A percentile compares a stretch with the other conserved stretches of the same genome.
Conservation (phyloP, 2,329 filamentous ascomycete genomes). For the Scedosporium minutisporum region DNA sequence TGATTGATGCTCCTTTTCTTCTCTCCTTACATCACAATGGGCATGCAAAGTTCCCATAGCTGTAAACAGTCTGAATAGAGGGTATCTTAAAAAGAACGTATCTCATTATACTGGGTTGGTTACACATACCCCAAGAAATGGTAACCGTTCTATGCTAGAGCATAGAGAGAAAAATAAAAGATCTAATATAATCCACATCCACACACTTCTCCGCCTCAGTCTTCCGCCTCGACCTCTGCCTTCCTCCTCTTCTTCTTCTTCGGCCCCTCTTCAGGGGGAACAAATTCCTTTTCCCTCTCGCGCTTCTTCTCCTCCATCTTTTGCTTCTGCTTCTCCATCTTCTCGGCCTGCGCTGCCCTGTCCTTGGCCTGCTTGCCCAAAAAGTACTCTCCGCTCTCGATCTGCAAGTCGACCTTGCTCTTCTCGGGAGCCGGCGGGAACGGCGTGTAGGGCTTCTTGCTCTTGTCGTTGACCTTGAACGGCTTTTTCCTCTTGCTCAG, state of each 20-base stretch:
- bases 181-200: not conserved
- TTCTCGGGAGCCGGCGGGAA: slow-evolving; percentile 96
- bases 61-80: not conserved
- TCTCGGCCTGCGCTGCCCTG: slow-evolving; percentile 65
- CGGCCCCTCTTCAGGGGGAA: slow-evolving; percentile 70
- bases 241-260: slow-evolving; percentile 56
- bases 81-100: slow-evolving; percentile 5
- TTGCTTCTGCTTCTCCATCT: slow-evolving; percentile 73
- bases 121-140: not conserved
- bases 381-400: slow-evolving; percentile 97
- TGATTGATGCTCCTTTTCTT: no score
- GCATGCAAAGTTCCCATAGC: not conserved
- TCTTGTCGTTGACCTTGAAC: slow-evolving; percentile 81
- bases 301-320: slow-evolving; percentile 84
- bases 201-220: not conserved
- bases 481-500: slow-evolving; percentile 77
- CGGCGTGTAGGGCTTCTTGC: slow-evolving; percentile 89
- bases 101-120: slow-evolving; percentile 2
- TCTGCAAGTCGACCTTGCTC: slow-evolving; percentile 97
- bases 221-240: slow-evolving; percentile 20
- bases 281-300: slow-evolving; percentile 76
- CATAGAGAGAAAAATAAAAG: not conserved
- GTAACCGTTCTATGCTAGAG: not conserved
- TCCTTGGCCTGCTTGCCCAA: slow-evolving; percentile 88
- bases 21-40: not conserved